phyloP scores from a whole-genome alignment of 768 basidiomycete genomes.

The Lactarius hengduanensis region DNA sequence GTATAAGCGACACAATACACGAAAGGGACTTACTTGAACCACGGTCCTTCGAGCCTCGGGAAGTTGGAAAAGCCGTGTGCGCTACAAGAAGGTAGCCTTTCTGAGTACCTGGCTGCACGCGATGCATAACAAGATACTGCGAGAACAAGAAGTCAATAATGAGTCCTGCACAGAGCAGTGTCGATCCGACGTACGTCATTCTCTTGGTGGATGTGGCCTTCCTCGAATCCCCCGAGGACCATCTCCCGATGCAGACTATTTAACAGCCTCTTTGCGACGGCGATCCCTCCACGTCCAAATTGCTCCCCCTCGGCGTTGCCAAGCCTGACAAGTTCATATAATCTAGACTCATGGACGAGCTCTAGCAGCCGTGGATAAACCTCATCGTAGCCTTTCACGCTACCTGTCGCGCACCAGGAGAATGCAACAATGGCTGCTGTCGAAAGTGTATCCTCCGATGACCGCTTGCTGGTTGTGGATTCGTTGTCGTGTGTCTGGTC shows the following conservation, averaged over 20 bases:
- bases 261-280: slow-evolving; percentile 56
- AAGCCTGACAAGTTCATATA: slow-evolving; percentile 68
- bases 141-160: neutral
- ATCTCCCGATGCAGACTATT: slow-evolving; percentile 90
- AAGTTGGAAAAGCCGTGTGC: slow-evolving; percentile 74
- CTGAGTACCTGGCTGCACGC: slow-evolving; percentile 86
- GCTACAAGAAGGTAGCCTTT: slow-evolving; percentile 91
- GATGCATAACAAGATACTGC: slow-evolving; percentile 91
- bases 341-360: slow-evolving; percentile 79
- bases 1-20: neutral
- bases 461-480: slow-evolving; percentile 83
- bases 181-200: slow-evolving; percentile 61
- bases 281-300: slow-evolving; percentile 36
- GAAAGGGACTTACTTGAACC: slow-evolving; percentile 61
- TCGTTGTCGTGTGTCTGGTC: slow-evolving; percentile 99
- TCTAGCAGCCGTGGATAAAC: slow-evolving; percentile 93
- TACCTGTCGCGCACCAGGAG: slow-evolving; percentile 83
- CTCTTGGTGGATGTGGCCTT: slow-evolving; percentile 97
- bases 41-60: slow-evolving; percentile 75
- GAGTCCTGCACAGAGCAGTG: neutral
- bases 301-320: slow-evolving; percentile 29
- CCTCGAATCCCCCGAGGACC: slow-evolving; percentile 80
- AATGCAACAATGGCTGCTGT: slow-evolving; percentile 93
- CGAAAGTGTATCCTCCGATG: slow-evolving; percentile 92
- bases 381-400: slow-evolving; percentile 97